These are phyloP conservation scores for Lentinula boryana DNA, from an alignment of 768 basidiomycete genomes.

Conservation along the genomic window DNA sequence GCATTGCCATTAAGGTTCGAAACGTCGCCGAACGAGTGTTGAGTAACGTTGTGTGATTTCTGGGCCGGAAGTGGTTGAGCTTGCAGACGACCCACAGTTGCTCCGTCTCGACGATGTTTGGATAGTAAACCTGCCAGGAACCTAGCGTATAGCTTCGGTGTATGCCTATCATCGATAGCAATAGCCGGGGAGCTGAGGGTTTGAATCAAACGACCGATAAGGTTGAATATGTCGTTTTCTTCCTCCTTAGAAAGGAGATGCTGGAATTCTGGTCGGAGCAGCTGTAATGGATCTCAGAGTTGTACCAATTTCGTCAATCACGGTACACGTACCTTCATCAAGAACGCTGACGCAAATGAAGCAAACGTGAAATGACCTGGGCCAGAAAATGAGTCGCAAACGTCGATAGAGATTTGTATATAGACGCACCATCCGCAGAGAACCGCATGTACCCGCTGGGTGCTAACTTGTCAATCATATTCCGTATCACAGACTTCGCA, in stretches of 20 bases:
- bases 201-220: constrained; percentile 65
- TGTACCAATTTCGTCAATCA: neutral
- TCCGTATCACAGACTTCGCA: constrained; percentile 60
- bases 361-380: constrained; percentile 73
- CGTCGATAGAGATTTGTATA: neutral
- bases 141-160: constrained; percentile 73
- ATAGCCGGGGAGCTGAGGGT: constrained; percentile 66
- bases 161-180: constrained; percentile 78
- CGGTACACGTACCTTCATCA: constrained; percentile 53
- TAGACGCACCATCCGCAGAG: constrained; percentile 64
- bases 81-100: constrained; percentile 49
- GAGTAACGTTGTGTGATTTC: neutral
- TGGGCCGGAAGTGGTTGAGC: constrained; percentile 39
- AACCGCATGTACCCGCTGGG: constrained; percentile 75
- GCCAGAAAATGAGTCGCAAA: neutral
- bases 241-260: constrained; percentile 52
- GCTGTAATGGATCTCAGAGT: constrained; percentile 27
- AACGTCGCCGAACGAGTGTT: constrained; percentile 10
- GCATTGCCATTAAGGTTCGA: constrained; percentile 8
- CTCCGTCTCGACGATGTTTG: constrained; percentile 63
- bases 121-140: constrained; percentile 72
- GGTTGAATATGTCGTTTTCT: constrained; percentile 65
- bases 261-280: constrained; percentile 72
- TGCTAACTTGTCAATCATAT: constrained; percentile 58
- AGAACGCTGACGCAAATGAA: constrained; percentile 77